phyloP scores from a whole-genome alignment of 345 rosid genomes.

The Heritiera fomes region DNA sequence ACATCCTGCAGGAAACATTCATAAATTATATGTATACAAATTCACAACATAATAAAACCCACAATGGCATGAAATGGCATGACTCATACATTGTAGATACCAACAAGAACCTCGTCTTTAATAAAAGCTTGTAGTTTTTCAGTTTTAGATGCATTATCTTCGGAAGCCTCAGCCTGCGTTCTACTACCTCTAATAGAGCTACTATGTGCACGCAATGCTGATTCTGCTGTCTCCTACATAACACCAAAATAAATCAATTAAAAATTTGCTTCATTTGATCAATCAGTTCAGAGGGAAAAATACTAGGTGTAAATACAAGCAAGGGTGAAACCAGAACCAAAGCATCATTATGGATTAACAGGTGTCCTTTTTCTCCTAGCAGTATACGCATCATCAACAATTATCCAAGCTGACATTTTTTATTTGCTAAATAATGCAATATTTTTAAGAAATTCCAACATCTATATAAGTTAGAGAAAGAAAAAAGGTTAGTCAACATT shows the following conservation, averaged over 20 bases:
- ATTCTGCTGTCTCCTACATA: slow-evolving; percentile 78
- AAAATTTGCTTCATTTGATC: neutral
- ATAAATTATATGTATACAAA: slow-evolving; percentile 18
- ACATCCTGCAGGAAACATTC: slow-evolving; percentile 52
- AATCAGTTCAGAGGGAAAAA: neutral
- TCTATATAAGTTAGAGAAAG: too few species aligned
- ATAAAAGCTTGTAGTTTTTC: slow-evolving; percentile 66
- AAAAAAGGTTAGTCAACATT: too few species aligned
- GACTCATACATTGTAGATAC: slow-evolving; percentile 59
- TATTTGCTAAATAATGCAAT: too few species aligned
- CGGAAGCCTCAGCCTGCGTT: slow-evolving; percentile 44
- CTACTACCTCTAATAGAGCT: slow-evolving; percentile 70
- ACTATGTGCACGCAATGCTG: slow-evolving; percentile 90
- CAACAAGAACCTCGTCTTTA: slow-evolving; percentile 87
- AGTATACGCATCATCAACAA: too few species aligned
- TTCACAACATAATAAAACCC: slow-evolving; percentile 13
- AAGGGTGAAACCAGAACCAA: neutral
- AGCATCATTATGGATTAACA: neutral
- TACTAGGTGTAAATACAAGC: neutral
- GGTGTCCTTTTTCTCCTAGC: too few species aligned
- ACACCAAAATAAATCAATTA: slow-evolving; percentile 26
- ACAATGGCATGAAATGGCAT: slow-evolving; percentile 18
- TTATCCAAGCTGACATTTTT: too few species aligned
- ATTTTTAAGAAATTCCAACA: too few species aligned
- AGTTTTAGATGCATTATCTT: slow-evolving; percentile 48